Conservation (phyloP, 768 basidiomycete genomes). For the Mycena floridula region DNA sequence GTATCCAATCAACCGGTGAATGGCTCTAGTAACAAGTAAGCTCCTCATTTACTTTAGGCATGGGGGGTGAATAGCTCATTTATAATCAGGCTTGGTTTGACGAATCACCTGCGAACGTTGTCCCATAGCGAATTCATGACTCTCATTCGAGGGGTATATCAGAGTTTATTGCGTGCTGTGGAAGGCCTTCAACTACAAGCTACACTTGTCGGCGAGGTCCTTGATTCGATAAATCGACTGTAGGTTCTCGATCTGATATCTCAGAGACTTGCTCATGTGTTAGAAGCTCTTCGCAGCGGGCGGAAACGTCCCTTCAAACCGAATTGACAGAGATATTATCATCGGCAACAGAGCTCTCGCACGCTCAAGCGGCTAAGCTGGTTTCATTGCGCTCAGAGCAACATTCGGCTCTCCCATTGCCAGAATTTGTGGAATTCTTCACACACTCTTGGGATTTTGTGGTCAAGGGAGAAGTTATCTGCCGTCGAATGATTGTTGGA, state of each 20-base stretch:
- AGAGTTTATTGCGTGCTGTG: slow-evolving; percentile 55
- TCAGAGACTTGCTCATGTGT: slow-evolving; percentile 1
- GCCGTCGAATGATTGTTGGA: slow-evolving; percentile 88
- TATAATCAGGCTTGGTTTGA: slow-evolving; percentile 42
- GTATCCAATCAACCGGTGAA: slow-evolving; percentile 25
- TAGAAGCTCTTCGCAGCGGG: neutral
- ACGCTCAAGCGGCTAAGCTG: slow-evolving; percentile 77
- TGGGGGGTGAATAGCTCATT: too few species aligned
- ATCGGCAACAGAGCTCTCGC: slow-evolving; percentile 79
- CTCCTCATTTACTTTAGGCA: too few species aligned
- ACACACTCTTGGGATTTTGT: slow-evolving; percentile 88
- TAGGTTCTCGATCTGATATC: neutral
- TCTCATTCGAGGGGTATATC: slow-evolving; percentile 57
- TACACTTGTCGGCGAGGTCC: slow-evolving; percentile 46
- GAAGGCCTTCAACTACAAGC: slow-evolving; percentile 64
- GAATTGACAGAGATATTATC: slow-evolving; percentile 75
- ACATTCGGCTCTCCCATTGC: slow-evolving; percentile 65
- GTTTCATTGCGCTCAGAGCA: slow-evolving; percentile 71
- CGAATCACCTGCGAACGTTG: slow-evolving; percentile 58
- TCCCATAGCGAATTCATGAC: slow-evolving; percentile 60
- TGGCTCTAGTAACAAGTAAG: slow-evolving; percentile 16
- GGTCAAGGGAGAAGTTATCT: slow-evolving; percentile 78
- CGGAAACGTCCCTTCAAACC: slow-evolving; percentile 40
- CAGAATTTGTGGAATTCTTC: slow-evolving; percentile 77
- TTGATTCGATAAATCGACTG: slow-evolving; percentile 34